These are phyloP conservation scores for Pythium brachiatum DNA, from an alignment of 352 stramenopile species.

Conservation along the genomic window DNA sequence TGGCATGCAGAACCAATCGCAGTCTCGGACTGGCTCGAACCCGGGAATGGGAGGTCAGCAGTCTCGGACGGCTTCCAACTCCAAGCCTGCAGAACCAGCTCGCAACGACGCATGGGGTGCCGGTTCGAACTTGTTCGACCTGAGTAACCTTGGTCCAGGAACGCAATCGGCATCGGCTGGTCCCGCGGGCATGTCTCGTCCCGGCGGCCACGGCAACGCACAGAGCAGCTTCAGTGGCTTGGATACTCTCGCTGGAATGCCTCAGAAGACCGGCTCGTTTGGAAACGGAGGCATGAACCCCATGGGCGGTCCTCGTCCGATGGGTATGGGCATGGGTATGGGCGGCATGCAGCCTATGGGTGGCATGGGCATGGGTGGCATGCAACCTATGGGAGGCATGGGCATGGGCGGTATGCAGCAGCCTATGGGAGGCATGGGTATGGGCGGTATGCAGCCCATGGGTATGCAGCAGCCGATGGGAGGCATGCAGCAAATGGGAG, in stretches of 20 bases:
- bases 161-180: slow-evolving; percentile 23
- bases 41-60: slow-evolving; percentile 27
- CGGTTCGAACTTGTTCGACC: slow-evolving; percentile 71
- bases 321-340: slow-evolving; percentile 42
- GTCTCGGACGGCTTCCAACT: slow-evolving; percentile 48
- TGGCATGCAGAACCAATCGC: slow-evolving; percentile 34
- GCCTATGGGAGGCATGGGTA: slow-evolving; percentile 10
- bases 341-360: slow-evolving; percentile 29
- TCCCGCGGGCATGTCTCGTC: slow-evolving; percentile 22
- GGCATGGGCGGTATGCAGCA: slow-evolving; percentile 36
- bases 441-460: slow-evolving; percentile 49
- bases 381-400: slow-evolving; percentile 45
- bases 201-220: slow-evolving; percentile 29
- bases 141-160: slow-evolving; percentile 61
- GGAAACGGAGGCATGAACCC: slow-evolving; percentile 52
- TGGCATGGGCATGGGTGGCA: slow-evolving; percentile 36
- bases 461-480: slow-evolving; percentile 25
- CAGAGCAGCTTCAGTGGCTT: slow-evolving; percentile 82
- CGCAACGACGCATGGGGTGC: slow-evolving; percentile 78
- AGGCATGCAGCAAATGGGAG: slow-evolving; percentile 40
- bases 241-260: slow-evolving; percentile 78
- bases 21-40: slow-evolving; percentile 25
- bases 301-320: slow-evolving; percentile 33
- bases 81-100: slow-evolving; percentile 53
- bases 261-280: slow-evolving; percentile 55